Base-by-base conservation (phyloP, 2,329 filamentous ascomycete genomes). In the Sarocladiaceae sp. region DNA sequence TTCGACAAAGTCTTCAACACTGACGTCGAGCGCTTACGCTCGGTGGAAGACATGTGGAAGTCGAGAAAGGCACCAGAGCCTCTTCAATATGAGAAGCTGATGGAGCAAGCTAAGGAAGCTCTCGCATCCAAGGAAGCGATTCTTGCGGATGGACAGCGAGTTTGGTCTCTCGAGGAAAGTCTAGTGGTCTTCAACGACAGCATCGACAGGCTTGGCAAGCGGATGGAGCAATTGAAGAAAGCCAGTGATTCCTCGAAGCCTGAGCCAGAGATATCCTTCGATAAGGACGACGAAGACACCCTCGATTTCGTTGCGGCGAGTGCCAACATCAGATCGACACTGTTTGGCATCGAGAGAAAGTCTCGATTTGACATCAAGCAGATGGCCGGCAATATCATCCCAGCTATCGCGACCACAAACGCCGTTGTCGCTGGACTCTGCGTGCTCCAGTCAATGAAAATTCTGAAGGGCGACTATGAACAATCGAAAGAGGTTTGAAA, bases 311-410 rank as follows among this genome's bases (percentile, higher is more conserved):
- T 99, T 6, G 82, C 91, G 1, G 84, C 94, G 1, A 90, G 87
- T 59, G 90, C 93, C 26, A 99, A 99, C 62, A 81, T 99, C 22
- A 83, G 94, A 40, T 94, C 93, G 1, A 77, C 82, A 22, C 79
- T 96, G n/a, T 99, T 99, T 64, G 87, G 85, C 52, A 96, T 99
- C 53, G 88, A 93, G 51, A 73, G 77, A 4, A 93, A 90, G 66
- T 96, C 91, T 20, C 90, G 95, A 54, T 99, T 97, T 64, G 92
- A 97, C 64, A 92, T 94, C 62, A 99, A 99, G 73, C 88, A 99
- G 71, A 99, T 97, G 93, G 94, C 94, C 3, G 94, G 94, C 51
- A 99, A 99, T 66, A 99, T 99, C 62, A 99, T 99, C 55, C 94
- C 94, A 1, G 94, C 94, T 2, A 99, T 99, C 64, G 94, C 94